Evolutionary conservation across 176 grass and related monocot genomes (phyloP).

Genomic region (Avena sativa): DNA sequence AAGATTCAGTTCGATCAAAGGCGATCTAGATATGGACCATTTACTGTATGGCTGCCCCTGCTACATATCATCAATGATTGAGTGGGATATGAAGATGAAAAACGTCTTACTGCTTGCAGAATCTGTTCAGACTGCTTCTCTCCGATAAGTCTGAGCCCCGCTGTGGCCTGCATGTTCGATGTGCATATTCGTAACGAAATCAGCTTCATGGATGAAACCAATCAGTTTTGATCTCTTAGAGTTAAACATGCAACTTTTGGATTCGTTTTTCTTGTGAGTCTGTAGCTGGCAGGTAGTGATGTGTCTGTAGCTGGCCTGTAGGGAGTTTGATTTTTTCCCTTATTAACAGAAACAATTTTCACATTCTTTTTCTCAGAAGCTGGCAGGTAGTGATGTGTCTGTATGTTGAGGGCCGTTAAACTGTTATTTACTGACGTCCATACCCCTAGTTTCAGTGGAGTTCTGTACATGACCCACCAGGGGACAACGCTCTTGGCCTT

Average conservation of each 20-base stretch:
- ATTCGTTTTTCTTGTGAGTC: too few species aligned
- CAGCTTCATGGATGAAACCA: neutral
- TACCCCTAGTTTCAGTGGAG: constrained; percentile 64
- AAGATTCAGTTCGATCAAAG: neutral
- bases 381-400: too few species aligned
- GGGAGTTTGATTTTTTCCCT: too few species aligned
- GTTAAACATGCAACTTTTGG: neutral
- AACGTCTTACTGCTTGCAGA: constrained; percentile 43
- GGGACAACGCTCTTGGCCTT: constrained; percentile 54
- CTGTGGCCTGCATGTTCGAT: constrained; percentile 44
- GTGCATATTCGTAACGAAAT: neutral
- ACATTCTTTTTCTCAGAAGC: neutral
- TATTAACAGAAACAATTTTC: too few species aligned
- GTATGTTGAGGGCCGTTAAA: neutral
- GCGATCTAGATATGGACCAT: neutral
- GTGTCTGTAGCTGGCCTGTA: too few species aligned
- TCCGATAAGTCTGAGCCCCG: constrained; percentile 51
- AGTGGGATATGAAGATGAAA: neutral
- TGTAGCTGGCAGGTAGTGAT: too few species aligned
- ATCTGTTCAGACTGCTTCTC: constrained; percentile 45
- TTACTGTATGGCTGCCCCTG: neutral
- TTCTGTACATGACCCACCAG: constrained; percentile 31
- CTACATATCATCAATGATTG: neutral
- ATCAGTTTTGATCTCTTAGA: neutral
- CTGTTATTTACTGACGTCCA: neutral